phyloP scores from a whole-genome alignment of 2,329 filamentous ascomycete genomes.

The Coleophoma crateriformis region DNA sequence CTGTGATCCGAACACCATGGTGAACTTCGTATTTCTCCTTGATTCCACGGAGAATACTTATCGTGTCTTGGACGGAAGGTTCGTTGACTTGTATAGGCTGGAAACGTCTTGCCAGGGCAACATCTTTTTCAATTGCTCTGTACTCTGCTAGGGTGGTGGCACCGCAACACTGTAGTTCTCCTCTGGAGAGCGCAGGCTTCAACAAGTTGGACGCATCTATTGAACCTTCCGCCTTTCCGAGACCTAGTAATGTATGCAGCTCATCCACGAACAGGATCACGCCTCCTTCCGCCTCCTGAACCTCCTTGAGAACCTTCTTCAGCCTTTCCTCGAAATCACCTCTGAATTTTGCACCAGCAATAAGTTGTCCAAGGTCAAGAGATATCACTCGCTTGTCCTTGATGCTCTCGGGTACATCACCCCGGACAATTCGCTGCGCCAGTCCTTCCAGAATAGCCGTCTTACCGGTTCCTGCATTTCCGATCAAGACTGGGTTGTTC shows the following conservation, averaged over 20 bases:
- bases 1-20: conserved; percentile 91
- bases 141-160: conserved; percentile 94
- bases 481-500: conserved; percentile 85
- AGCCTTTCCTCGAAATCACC: conserved; percentile 94
- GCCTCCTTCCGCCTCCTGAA: conserved; percentile 80
- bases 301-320: conserved; percentile 87
- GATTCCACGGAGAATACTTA: conserved; percentile 92
- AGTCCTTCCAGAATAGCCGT: conserved; percentile 90
- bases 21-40: conserved; percentile 98
- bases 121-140: conserved; percentile 90
- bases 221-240: conserved; percentile 92
- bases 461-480: conserved; percentile 79
- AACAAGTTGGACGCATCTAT: conserved; percentile 94
- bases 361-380: conserved; percentile 84
- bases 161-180: conserved; percentile 91
- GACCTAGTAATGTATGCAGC: conserved; percentile 81
- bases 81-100: conserved; percentile 94
- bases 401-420: conserved; percentile 92
- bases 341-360: conserved; percentile 91
- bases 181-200: conserved; percentile 88
- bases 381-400: conserved; percentile 89
- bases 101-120: conserved; percentile 84
- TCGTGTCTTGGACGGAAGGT: conserved; percentile 84
- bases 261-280: conserved; percentile 96
- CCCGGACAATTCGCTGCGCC: conserved; percentile 81